Evolutionary conservation across 106 monocot species (phyloP).

Genomic region (Dendrobium catenatum): DNA sequence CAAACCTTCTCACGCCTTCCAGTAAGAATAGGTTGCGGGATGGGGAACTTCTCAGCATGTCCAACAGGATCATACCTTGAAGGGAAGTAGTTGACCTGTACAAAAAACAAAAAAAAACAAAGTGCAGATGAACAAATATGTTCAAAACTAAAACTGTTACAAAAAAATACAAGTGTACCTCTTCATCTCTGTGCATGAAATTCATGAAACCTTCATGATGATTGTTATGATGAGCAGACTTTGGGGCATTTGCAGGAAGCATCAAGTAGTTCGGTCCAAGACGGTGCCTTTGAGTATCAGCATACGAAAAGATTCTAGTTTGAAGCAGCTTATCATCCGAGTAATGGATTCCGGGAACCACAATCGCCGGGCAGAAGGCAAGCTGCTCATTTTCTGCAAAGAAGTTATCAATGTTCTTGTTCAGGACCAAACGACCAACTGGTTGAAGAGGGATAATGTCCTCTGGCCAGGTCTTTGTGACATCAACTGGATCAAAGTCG

Average conservation of each 20-base stretch:
- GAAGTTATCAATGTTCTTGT: conserved; percentile 61
- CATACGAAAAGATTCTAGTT: conserved; percentile 38
- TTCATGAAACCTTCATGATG: conserved; percentile 66
- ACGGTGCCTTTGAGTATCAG: conserved; percentile 47
- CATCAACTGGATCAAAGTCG: conserved; percentile 57
- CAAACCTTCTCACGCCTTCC: conserved; percentile 53
- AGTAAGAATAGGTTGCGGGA: conserved; percentile 34
- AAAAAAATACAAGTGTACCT: conserved; percentile 18
- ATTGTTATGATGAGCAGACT: conserved; percentile 44
- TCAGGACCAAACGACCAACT: conserved; percentile 68
- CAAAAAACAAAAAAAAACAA: not conserved
- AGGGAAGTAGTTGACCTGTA: conserved; percentile 75
- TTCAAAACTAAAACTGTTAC: no score
- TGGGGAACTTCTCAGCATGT: conserved; percentile 47
- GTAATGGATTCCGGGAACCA: conserved; percentile 49
- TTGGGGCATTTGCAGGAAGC: conserved; percentile 50
- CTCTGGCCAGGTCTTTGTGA: conserved; percentile 61
- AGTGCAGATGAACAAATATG: not conserved
- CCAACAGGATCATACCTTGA: conserved; percentile 54
- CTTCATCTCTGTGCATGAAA: conserved; percentile 77
- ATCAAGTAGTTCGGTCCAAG: conserved; percentile 48
- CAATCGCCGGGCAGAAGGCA: conserved; percentile 45
- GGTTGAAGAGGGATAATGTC: conserved; percentile 43
- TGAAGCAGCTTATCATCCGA: conserved; percentile 62
- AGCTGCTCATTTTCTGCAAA: conserved; percentile 57